A percentile compares a stretch with the other conserved stretches of the same genome.
phyloP scores from a whole-genome alignment of 768 basidiomycete genomes.

The Boletus barrowsii region DNA sequence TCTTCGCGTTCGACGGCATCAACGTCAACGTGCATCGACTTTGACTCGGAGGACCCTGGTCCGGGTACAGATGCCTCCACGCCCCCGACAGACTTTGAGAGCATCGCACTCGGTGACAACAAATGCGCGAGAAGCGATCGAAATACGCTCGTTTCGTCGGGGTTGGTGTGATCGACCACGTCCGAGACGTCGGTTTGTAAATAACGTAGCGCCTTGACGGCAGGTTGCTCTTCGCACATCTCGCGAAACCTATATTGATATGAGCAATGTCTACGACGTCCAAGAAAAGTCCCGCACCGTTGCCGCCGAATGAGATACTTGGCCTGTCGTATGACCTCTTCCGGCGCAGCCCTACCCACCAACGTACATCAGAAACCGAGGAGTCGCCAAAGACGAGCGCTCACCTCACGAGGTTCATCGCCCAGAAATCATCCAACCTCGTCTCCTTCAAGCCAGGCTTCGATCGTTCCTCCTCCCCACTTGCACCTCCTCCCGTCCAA shows the following conservation, averaged over 20 bases:
- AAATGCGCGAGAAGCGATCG: slow-evolving; percentile 65
- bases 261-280: no score
- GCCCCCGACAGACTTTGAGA: not conserved
- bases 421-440: slow-evolving; percentile 78
- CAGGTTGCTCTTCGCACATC: slow-evolving; percentile 61
- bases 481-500: slow-evolving; percentile 22
- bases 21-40: no score
- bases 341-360: slow-evolving; percentile 49
- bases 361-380: not conserved
- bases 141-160: slow-evolving; percentile 60
- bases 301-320: slow-evolving; percentile 67
- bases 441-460: slow-evolving; percentile 32
- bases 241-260: slow-evolving; percentile 64
- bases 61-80: no score
- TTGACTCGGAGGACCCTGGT: no score
- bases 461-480: slow-evolving; percentile 12
- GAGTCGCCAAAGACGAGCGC: slow-evolving; percentile 4
- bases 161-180: slow-evolving; percentile 66
- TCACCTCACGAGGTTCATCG: slow-evolving; percentile 64
- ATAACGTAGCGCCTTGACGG: slow-evolving; percentile 65
- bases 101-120: slow-evolving; percentile 37
- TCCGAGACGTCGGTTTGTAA: slow-evolving; percentile 66
- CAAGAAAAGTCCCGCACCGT: slow-evolving; percentile 46
- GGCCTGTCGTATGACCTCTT: slow-evolving; percentile 62
- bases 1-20: slow-evolving; percentile 17